phyloP scores from a whole-genome alignment of 2,329 filamentous ascomycete species.

The Curvularia spicifera region DNA sequence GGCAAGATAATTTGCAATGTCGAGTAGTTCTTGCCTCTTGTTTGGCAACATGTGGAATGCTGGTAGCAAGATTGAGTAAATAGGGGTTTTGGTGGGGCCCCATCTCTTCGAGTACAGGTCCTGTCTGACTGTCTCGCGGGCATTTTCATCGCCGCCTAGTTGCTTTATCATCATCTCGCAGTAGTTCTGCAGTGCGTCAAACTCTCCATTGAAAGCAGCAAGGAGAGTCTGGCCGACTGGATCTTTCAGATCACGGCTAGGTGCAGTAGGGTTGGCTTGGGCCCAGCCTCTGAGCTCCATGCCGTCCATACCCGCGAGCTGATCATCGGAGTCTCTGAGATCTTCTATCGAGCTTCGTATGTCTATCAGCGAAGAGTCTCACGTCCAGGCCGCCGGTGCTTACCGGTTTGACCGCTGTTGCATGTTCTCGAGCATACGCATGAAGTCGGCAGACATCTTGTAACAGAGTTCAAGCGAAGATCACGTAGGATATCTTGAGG shows the following conservation, averaged over 20 bases:
- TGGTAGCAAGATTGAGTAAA: constrained; percentile 22
- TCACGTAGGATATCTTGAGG: background rate
- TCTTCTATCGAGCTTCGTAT: constrained; percentile 15
- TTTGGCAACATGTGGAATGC: constrained; percentile 14
- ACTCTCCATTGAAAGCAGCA: constrained; percentile 4
- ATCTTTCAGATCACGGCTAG: constrained; percentile 22
- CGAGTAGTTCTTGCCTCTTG: constrained; percentile 9
- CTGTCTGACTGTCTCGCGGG: constrained; percentile 12
- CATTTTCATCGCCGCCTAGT: constrained; percentile 10
- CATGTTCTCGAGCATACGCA: constrained; percentile 26
- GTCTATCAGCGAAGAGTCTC: background rate
- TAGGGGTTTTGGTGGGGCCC: constrained; percentile 20
- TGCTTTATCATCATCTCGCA: constrained; percentile 10
- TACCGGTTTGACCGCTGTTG: constrained; percentile 14
- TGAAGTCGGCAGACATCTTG: constrained; percentile 22
- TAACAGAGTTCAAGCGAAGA: background rate
- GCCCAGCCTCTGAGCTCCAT: constrained; percentile 27
- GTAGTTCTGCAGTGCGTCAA: constrained; percentile 10
- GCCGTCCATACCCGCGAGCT: constrained; percentile 22
- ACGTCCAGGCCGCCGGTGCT: background rate
- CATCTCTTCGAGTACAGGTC: constrained; percentile 21
- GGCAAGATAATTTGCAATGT: constrained; percentile 18
- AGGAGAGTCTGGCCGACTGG: constrained; percentile 19
- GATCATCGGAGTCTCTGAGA: constrained; percentile 16
- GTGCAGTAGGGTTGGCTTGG: constrained; percentile 10